Conservation (phyloP, 768 basidiomycete species). For the Collybiopsis luxurians region DNA sequence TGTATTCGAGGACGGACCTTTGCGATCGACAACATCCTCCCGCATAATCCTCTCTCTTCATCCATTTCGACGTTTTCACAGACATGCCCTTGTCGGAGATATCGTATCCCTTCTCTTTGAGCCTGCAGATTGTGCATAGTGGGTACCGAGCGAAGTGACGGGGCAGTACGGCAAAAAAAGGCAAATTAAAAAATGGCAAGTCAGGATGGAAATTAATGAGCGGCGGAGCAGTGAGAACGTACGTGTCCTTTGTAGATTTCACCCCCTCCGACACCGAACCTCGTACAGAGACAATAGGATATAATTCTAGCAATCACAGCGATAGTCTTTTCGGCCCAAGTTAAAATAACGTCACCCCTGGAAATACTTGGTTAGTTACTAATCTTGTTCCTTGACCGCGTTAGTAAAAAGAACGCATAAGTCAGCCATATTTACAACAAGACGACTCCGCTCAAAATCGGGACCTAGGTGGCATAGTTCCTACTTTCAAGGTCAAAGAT, state of each 20-base stretch:
- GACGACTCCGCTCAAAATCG: too few species aligned
- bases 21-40: conserved; percentile 79
- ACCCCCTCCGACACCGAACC: conserved; percentile 39
- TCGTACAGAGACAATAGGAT: conserved; percentile 36
- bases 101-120: conserved; percentile 55
- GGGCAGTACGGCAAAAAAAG: too few species aligned
- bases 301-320: conserved; percentile 44
- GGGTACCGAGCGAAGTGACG: not conserved
- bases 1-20: conserved; percentile 42
- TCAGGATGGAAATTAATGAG: not conserved
- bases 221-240: conserved; percentile 19
- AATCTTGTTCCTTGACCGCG: too few species aligned
- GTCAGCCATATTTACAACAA: too few species aligned
- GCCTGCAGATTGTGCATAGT: conserved; percentile 30
- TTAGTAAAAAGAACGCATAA: too few species aligned
- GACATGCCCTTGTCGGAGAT: conserved; percentile 61
- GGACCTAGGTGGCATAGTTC: too few species aligned
- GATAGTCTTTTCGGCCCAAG: conserved; percentile 36
- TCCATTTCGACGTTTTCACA: conserved; percentile 58
- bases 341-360: conserved; percentile 42
- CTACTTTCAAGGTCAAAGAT: too few species aligned
- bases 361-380: too few species aligned
- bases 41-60: conserved; percentile 62
- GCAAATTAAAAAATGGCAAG: not conserved
- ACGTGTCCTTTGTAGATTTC: conserved; percentile 55